Evolutionary conservation across 495 filamentous ascomycete species (phyloP), one percentile per base, ranked within the genome.

Genomic region (Penicillium maclennaniae): DNA sequence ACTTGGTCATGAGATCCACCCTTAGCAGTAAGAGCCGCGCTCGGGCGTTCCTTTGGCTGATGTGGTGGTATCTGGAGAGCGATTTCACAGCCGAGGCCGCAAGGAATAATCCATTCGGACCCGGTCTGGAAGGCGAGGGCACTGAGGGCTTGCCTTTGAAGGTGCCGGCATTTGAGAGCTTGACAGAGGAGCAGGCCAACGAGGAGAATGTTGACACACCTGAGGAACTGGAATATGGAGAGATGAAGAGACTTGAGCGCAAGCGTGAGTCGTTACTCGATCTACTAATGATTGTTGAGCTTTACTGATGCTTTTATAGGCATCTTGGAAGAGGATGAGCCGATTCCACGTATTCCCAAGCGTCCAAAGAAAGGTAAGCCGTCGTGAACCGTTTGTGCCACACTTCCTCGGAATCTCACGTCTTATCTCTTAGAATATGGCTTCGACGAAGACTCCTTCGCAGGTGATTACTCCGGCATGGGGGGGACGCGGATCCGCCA

Each of bases 11-110:
- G 91, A 81, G 89, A 59, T 83, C 83, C 3, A 87, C 87, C 19
- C 77, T 91, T 23, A 92, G 87, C 47, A 96, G 92, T 65, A 72
- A 78, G 61, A 92, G 87, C 61, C 82, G 93, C 50, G 93, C 95
- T 0, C 87, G 72, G 47, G 92, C 92, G 1, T 98, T 98, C 64
- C 72, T 98, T 15, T 98, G 93, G 93, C 69, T 98, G 54, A 96
- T 98, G 85, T 98, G 93, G 93, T 95, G 89, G 77, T 97, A 98
- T 68, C 77, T 97, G n/a, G 95, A 98, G 71, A 92, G 92, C 46
- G 88, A 97, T 65, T 97, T 96, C 62, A 85, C 85, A 5, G 77
- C 81, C 44, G 87, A 96, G 55, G 88, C 86, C 48, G 89, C 90
- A 37, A 73, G 85, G 38, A 84, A 87, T 51, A 98, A 97, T 67